phyloP scores from a whole-genome alignment of 192 early-diverging fungal genomes.

The Tieghemiomyces parasiticus region DNA sequence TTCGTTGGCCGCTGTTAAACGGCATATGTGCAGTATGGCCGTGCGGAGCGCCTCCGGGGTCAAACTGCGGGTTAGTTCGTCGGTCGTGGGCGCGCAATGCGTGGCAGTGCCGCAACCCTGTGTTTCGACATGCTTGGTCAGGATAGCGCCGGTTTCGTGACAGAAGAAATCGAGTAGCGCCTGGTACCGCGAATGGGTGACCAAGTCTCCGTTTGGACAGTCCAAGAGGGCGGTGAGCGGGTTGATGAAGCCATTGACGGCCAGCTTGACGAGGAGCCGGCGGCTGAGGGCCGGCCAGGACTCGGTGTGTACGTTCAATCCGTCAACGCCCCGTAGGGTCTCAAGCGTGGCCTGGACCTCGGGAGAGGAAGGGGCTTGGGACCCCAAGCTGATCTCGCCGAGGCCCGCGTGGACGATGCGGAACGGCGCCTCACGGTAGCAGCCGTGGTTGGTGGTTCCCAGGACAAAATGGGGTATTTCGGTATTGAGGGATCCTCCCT shows the following conservation, averaged over 20 bases:
- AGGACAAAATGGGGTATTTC: slow-evolving; percentile 29
- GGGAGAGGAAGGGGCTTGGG: slow-evolving; percentile 6
- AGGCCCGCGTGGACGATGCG: slow-evolving; percentile 37
- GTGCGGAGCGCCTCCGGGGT: slow-evolving; percentile 20
- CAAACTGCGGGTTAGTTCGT: slow-evolving; percentile 21
- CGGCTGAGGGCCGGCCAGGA: slow-evolving; percentile 29
- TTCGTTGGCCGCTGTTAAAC: slow-evolving; percentile 26
- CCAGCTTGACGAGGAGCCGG: slow-evolving; percentile 36
- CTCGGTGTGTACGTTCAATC: slow-evolving; percentile 18
- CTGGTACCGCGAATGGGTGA: slow-evolving; percentile 12
- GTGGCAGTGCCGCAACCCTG: slow-evolving; percentile 21
- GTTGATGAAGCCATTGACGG: slow-evolving; percentile 49
- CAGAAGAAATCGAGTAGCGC: slow-evolving; percentile 16
- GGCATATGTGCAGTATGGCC: slow-evolving; percentile 20
- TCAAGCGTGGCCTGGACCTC: slow-evolving; percentile 16
- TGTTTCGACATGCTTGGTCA: slow-evolving; percentile 15
- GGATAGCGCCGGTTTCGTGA: slow-evolving; percentile 14
- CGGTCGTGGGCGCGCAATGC: slow-evolving; percentile 21
- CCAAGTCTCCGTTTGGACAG: slow-evolving; percentile 36
- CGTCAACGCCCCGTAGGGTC: slow-evolving; percentile 17
- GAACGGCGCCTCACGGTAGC: slow-evolving; percentile 25
- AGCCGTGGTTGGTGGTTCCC: slow-evolving; percentile 40
- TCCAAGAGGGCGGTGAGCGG: slow-evolving; percentile 42
- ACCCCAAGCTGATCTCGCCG: slow-evolving; percentile 31
- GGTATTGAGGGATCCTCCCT: slow-evolving; percentile 15